A percentile compares a stretch with the other conserved stretches of the same genome.
Conservation (phyloP, 768 basidiomycete species). For the Russula ochroleuca region DNA sequence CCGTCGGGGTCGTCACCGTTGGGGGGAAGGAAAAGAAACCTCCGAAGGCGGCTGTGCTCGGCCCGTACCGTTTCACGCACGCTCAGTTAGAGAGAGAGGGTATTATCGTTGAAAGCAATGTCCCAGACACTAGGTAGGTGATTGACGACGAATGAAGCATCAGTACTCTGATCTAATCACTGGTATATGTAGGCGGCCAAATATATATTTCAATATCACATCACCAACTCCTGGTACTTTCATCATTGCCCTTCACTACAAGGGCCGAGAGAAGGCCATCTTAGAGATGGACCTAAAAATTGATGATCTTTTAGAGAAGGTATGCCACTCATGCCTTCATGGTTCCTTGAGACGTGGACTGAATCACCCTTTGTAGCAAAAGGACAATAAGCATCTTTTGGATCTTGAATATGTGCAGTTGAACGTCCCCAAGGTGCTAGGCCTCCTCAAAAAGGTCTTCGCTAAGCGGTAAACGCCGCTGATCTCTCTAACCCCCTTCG, state of each 20-base stretch:
- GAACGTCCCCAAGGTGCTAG: conserved; percentile 92
- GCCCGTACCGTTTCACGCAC: conserved; percentile 97
- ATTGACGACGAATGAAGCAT: conserved; percentile 6
- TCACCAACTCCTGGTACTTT: conserved; percentile 98
- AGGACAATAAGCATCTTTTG: conserved; percentile 93
- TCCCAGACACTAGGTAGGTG: conserved; percentile 91
- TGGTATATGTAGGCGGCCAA: conserved; percentile 64
- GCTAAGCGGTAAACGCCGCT: conserved; percentile 63
- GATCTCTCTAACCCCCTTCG: not conserved
- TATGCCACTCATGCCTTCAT: conserved; percentile 36
- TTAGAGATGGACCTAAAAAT: conserved; percentile 99
- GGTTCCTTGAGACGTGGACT: not conserved
- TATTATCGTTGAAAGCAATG: conserved; percentile 98
- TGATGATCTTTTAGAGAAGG: conserved; percentile 96
- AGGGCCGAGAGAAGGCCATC: conserved; percentile 97
- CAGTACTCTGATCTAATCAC: conserved; percentile 20
- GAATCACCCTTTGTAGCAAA: conserved; percentile 61
- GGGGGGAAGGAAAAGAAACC: conserved; percentile 98
- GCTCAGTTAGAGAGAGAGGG: conserved; percentile 98
- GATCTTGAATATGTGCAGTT: conserved; percentile 98
- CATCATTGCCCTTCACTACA: conserved; percentile 98
- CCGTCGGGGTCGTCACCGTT: conserved; percentile 91
- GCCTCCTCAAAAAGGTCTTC: conserved; percentile 90
- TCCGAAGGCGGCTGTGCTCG: conserved; percentile 77
- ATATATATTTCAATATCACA: conserved; percentile 98